Conservation (phyloP, 106 monocot species). For the Alisma plantagoaquatica region DNA sequence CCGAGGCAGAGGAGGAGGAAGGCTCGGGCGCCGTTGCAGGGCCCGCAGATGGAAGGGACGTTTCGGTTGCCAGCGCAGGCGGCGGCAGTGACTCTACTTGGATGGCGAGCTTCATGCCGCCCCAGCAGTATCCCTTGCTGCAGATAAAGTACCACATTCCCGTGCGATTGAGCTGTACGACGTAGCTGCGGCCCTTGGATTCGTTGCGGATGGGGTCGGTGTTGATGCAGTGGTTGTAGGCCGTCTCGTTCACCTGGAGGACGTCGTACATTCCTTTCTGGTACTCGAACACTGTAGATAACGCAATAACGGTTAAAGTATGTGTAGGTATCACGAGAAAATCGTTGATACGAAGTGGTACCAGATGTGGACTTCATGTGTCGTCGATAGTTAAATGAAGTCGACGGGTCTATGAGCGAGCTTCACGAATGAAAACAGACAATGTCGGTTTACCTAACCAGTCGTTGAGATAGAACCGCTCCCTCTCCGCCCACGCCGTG, state of each 20-base stretch:
- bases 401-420: neutral
- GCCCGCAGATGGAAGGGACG: neutral
- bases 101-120: slow-evolving; percentile 33
- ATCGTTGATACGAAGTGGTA: no score
- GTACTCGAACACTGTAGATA: slow-evolving; percentile 17
- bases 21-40: neutral
- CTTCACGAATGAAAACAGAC: neutral
- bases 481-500: slow-evolving; percentile 58
- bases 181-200: slow-evolving; percentile 8
- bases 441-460: slow-evolving; percentile 48
- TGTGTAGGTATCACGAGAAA: neutral
- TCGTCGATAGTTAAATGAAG: no score
- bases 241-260: slow-evolving; percentile 26
- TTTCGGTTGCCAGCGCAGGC: neutral
- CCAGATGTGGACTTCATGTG: no score
- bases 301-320: neutral
- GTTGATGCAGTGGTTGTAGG: slow-evolving; percentile 15
- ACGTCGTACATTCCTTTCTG: slow-evolving; percentile 20
- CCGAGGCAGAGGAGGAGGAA: no score
- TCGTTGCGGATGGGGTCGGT: slow-evolving; percentile 6
- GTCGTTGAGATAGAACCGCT: slow-evolving; percentile 62
- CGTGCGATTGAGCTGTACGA: slow-evolving; percentile 16
- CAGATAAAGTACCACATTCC: slow-evolving; percentile 30
- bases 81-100: slow-evolving; percentile 9
- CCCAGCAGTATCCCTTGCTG: slow-evolving; percentile 29